Conservation (phyloP, 306 rosid genomes). For the Cicer judaicum region DNA sequence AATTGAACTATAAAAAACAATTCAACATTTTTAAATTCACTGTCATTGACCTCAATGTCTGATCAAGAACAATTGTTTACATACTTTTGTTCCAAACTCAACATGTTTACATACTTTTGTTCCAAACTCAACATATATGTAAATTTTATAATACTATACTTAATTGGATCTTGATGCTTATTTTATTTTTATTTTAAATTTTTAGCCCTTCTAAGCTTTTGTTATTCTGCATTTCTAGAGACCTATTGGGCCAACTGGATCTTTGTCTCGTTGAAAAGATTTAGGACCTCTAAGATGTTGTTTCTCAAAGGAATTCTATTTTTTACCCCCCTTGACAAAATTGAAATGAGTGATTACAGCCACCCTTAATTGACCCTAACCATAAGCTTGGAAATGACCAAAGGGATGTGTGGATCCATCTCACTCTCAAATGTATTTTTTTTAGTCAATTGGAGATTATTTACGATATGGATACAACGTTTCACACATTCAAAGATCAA, state of each 20-base stretch:
- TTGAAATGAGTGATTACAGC: not conserved
- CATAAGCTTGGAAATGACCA: not conserved
- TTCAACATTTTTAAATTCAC: not conserved
- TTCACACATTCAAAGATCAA: too few relatives aligned
- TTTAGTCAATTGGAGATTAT: too few relatives aligned
- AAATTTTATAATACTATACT: not conserved
- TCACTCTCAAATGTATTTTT: too few relatives aligned
- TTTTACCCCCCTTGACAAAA: not conserved
- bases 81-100: not conserved
- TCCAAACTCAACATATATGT: not conserved
- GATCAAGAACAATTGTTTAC: not conserved
- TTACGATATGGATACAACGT: too few relatives aligned
- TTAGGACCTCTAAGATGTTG: not conserved
- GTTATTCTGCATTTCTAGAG: not conserved
- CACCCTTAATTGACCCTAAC: not conserved
- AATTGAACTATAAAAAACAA: not conserved
- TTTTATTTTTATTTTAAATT: not conserved
- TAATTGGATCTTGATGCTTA: not conserved
- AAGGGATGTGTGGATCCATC: not conserved
- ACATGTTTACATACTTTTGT: not conserved
- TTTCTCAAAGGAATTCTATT: not conserved
- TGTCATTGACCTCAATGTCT: not conserved
- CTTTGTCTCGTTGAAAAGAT: slow-evolving; percentile 9
- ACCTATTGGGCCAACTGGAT: not conserved
- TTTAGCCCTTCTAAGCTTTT: too few relatives aligned